phyloP scores from a whole-genome alignment of 177 flowering plant species.

The Vitis hybrid region DNA sequence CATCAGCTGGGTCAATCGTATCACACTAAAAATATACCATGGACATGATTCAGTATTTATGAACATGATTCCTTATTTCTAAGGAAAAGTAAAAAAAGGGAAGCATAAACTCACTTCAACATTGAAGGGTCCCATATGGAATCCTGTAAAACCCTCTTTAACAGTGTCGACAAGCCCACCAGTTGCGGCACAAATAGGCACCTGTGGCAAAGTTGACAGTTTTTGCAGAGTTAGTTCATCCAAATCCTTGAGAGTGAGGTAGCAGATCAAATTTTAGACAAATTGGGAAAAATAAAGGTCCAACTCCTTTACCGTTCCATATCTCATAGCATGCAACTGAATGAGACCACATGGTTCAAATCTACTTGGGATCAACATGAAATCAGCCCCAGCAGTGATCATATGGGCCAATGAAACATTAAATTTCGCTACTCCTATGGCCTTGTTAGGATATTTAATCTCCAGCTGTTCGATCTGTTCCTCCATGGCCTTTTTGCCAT shows the following conservation, averaged over 20 bases:
- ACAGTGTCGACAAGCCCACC: conserved; percentile 97
- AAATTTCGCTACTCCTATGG: conserved; percentile 80
- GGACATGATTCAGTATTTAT: background rate
- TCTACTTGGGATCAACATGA: conserved; percentile 71
- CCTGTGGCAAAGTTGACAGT: conserved; percentile 31
- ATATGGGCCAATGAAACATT: conserved; percentile 71
- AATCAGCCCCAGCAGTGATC: conserved; percentile 72
- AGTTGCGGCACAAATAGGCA: conserved; percentile 79
- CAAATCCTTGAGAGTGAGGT: no score
- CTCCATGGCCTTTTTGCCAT: conserved; percentile 87
- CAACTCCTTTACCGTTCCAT: conserved; percentile 69
- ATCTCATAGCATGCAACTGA: conserved; percentile 88
- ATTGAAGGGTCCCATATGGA: conserved; percentile 88
- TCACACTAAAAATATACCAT: conserved; percentile 49
- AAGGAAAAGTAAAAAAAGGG: background rate
- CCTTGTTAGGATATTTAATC: conserved; percentile 60
- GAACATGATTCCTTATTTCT: background rate
- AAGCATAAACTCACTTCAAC: conserved; percentile 56
- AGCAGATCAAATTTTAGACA: no score
- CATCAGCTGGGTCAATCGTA: conserved; percentile 71
- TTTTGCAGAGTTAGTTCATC: no score
- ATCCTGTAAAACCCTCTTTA: conserved; percentile 90
- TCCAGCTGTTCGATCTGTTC: conserved; percentile 73
- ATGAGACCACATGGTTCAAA: conserved; percentile 99
- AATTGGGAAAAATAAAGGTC: conserved; percentile 36